Percentiles rank a stretch among this genome's conserved stretches.
Conservation (phyloP, 139 green algal genomes). For the Chara braunii region DNA sequence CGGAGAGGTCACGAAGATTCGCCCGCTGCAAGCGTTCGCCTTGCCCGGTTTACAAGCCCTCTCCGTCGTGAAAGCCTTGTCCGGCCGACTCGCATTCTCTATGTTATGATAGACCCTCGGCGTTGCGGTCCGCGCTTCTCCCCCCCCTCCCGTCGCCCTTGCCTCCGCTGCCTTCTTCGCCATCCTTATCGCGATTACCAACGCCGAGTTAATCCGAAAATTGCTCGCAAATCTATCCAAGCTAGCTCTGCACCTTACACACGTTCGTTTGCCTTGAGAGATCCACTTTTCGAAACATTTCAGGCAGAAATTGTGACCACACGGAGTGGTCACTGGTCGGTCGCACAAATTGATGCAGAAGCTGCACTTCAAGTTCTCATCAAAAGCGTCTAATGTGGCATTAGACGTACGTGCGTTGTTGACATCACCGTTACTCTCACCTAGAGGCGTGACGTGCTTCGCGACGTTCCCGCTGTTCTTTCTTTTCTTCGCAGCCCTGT, state of each 20-base stretch:
- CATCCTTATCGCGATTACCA: slow-evolving; percentile 62
- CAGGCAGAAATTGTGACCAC: slow-evolving; percentile 96
- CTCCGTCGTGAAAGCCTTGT: slow-evolving; percentile 84
- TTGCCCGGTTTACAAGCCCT: slow-evolving; percentile 59
- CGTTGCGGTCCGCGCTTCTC: slow-evolving; percentile 6
- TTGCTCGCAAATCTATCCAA: slow-evolving; percentile 62
- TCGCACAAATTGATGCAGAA: slow-evolving; percentile 81
- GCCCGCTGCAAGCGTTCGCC: slow-evolving; percentile 78
- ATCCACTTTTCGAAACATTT: slow-evolving; percentile 75
- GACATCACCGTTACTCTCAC: neutral
- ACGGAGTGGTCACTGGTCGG: slow-evolving; percentile 79
- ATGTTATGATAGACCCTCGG: slow-evolving; percentile 15
- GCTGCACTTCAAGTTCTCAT: slow-evolving; percentile 76
- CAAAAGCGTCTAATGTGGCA: slow-evolving; percentile 35
- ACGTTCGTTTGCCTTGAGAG: slow-evolving; percentile 69
- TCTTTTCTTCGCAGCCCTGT: neutral
- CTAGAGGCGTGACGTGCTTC: too few species aligned
- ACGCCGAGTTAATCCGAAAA: slow-evolving; percentile 79
- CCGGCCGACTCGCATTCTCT: slow-evolving; percentile 57
- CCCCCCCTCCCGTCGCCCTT: neutral
- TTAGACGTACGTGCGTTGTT: neutral
- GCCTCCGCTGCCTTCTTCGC: slow-evolving; percentile 48
- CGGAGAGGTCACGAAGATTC: slow-evolving; percentile 81
- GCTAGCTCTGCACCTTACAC: slow-evolving; percentile 69
- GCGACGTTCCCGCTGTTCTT: neutral